Conservation (phyloP, 176 grass and related monocot genomes). For the Chloris gayana region DNA sequence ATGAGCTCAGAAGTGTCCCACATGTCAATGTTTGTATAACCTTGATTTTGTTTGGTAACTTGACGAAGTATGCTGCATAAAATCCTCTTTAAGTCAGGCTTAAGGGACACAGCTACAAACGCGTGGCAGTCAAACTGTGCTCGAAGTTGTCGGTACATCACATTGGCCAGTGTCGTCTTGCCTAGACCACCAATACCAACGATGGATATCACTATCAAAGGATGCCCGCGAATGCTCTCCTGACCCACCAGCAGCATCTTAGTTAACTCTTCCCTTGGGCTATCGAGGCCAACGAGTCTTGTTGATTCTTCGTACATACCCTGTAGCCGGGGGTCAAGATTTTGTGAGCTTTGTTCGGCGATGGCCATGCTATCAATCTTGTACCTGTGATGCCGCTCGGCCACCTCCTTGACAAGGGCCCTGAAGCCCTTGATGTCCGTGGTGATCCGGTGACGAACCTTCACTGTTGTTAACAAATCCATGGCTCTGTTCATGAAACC, state of each 20-base stretch:
- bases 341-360: neutral
- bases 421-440: neutral
- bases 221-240: neutral
- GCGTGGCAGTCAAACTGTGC: conserved; percentile 11
- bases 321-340: conserved; percentile 24
- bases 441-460: neutral
- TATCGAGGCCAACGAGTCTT: neutral
- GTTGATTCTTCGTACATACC: conserved; percentile 21
- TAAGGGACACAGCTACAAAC: conserved; percentile 33
- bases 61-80: conserved; percentile 35
- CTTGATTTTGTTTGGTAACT: neutral
- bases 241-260: neutral
- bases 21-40: neutral
- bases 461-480: neutral
- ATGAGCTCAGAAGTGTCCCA: conserved; percentile 21
- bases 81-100: conserved; percentile 31
- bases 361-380: neutral
- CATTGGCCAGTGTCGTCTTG: conserved; percentile 35
- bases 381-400: conserved; percentile 19
- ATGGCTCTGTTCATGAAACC: neutral
- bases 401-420: conserved; percentile 11
- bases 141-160: conserved; percentile 12
- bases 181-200: conserved; percentile 31
- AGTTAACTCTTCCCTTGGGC: neutral
- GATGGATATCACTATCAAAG: conserved; percentile 28